A percentile compares a stretch with the other conserved stretches of the same genome.
These are phyloP conservation scores for Fimicolochytrium jonesii DNA, from an alignment of 192 early-diverging fungal genomes.

Conservation along the genomic window DNA sequence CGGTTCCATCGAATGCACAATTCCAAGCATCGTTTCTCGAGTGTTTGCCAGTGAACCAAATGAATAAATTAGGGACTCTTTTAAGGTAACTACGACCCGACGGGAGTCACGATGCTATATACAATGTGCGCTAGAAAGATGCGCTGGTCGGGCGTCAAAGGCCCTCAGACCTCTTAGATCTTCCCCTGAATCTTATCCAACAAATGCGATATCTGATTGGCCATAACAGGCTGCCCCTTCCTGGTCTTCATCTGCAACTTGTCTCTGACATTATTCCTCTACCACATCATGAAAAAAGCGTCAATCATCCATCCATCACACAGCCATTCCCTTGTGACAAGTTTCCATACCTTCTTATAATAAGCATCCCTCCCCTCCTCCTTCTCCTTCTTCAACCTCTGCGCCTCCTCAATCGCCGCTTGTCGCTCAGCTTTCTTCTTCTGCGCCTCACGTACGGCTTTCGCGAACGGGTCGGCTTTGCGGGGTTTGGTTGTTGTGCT, in stretches of 20 bases:
- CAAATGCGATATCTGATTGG: constrained; percentile 27
- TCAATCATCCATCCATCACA: too few species aligned
- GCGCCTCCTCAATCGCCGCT: constrained; percentile 13
- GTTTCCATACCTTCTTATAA: constrained; percentile 17
- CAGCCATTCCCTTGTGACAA: too few species aligned
- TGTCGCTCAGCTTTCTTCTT: constrained; percentile 10
- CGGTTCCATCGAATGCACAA: too few species aligned
- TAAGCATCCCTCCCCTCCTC: constrained; percentile 6
- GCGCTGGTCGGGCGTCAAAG: neutral
- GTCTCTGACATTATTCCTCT: constrained; percentile 14
- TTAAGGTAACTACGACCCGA: too few species aligned
- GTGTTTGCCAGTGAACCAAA: too few species aligned
- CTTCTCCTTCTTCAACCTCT: constrained; percentile 10
- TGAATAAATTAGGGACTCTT: too few species aligned
- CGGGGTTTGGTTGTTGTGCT: neutral
- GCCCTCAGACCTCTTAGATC: too few species aligned
- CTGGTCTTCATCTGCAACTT: constrained; percentile 27
- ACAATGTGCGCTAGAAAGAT: neutral
- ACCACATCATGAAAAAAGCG: neutral
- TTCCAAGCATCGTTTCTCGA: too few species aligned
- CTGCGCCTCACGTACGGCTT: constrained; percentile 1
- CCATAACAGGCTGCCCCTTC: constrained; percentile 41
- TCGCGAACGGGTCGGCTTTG: constrained; percentile 25
- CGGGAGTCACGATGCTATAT: too few species aligned
- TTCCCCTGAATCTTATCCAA: constrained; percentile 31